A percentile compares a stretch with the other conserved stretches of the same genome.
phyloP scores from a whole-genome alignment of 208 protist species.

The Leishmania tropica region DNA sequence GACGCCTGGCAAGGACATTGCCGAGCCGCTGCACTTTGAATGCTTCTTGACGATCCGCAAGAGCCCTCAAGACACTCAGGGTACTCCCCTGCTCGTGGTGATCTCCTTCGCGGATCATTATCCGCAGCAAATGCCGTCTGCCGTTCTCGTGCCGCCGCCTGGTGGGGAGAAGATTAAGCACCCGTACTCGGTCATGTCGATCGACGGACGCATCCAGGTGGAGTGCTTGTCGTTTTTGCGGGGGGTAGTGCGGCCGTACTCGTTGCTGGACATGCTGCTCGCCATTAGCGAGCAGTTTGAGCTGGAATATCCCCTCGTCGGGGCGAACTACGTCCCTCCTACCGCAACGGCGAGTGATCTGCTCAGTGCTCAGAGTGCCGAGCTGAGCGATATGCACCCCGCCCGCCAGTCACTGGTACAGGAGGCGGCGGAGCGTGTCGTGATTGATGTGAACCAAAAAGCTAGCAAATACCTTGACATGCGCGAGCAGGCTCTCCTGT shows the following conservation, averaged over 20 bases:
- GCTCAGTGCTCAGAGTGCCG: neutral
- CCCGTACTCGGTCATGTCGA: constrained; percentile 51
- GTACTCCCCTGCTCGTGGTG: constrained; percentile 30
- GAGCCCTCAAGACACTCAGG: neutral
- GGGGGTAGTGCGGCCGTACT: constrained; percentile 52
- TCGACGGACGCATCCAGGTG: constrained; percentile 54
- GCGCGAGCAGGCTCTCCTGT: constrained; percentile 45
- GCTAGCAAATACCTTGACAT: constrained; percentile 68
- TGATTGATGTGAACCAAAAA: constrained; percentile 75
- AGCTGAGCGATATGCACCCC: constrained; percentile 14
- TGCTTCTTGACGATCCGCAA: constrained; percentile 30
- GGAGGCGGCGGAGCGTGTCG: constrained; percentile 66
- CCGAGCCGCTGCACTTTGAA: constrained; percentile 32
- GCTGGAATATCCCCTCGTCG: constrained; percentile 62
- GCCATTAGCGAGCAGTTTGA: constrained; percentile 78
- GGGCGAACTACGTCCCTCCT: constrained; percentile 20
- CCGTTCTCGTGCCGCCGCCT: constrained; percentile 30
- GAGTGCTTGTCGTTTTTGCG: constrained; percentile 57
- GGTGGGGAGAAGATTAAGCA: constrained; percentile 39
- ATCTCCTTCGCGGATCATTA: constrained; percentile 38
- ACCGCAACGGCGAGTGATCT: neutral
- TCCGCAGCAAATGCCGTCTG: constrained; percentile 36
- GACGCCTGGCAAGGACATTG: constrained; percentile 22
- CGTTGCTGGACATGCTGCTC: constrained; percentile 65
- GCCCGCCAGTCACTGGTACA: constrained; percentile 38